Evolutionary conservation across 2,329 filamentous ascomycete species (phyloP).

Genomic region (Apiospora aurea): DNA sequence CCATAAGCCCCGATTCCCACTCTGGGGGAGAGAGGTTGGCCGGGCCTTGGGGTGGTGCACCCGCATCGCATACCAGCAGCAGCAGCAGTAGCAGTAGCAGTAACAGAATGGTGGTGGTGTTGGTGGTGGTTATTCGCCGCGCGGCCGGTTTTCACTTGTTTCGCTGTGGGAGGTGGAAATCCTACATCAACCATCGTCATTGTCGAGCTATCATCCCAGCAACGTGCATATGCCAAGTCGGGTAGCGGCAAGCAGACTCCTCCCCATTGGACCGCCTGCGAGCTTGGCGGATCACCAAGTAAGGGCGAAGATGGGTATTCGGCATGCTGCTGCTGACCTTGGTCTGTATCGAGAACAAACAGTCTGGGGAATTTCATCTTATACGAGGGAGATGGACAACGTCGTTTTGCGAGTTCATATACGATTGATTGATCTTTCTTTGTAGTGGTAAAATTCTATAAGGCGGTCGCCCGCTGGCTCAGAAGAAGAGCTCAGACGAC

Average conservation of each 20-base stretch:
- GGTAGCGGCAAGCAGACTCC: conserved; percentile 14
- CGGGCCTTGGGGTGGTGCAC: background rate
- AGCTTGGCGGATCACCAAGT: background rate
- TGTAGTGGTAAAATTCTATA: conserved; percentile 1
- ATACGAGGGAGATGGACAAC: background rate
- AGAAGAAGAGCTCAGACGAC: conserved; percentile 11
- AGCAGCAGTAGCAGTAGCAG: background rate
- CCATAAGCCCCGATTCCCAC: background rate
- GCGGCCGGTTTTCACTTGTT: background rate
- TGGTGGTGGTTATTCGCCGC: background rate
- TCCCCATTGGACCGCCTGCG: conserved; percentile 1
- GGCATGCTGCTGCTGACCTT: conserved; percentile 11
- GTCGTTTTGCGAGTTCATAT: too few relatives aligned
- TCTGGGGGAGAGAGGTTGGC: background rate
- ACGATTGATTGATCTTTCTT: background rate
- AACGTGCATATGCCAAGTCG: conserved; percentile 18
- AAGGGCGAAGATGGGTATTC: conserved; percentile 11
- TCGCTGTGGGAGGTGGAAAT: background rate
- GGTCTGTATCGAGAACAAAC: background rate
- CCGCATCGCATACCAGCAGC: background rate
- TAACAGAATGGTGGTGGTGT: background rate
- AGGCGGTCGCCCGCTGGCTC: conserved; percentile 3
- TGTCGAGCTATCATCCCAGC: conserved; percentile 10
- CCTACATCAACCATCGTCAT: background rate
- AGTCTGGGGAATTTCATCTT: background rate